A percentile compares a stretch with the other conserved stretches of the same genome.
These are phyloP conservation scores for Coniochaeta hoffmannii DNA, from an alignment of 2,329 filamentous ascomycete genomes.

Conservation along the genomic window DNA sequence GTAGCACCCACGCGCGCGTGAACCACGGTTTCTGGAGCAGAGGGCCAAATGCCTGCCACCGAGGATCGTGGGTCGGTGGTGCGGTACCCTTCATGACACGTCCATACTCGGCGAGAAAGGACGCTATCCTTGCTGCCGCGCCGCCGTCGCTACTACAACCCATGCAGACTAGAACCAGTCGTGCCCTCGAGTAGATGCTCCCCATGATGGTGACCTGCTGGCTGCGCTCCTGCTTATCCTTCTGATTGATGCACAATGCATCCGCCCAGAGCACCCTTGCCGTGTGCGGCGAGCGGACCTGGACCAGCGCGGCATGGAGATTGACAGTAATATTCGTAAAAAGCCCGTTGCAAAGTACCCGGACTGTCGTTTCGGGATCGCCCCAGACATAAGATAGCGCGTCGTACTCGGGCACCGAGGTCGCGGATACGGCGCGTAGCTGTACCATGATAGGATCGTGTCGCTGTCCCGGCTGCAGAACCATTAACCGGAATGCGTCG, in stretches of 20 bases:
- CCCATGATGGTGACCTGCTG: not conserved
- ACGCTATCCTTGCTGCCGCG: not conserved
- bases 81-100: not conserved
- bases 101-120: not conserved
- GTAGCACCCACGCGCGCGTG: not conserved
- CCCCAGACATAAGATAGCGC: not conserved
- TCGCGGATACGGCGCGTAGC: not conserved
- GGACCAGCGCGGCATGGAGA: not conserved
- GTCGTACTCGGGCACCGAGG: not conserved
- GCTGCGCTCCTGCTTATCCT: not conserved
- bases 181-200: not conserved
- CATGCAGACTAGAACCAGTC: not conserved
- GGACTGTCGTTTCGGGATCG: not conserved
- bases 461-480: not conserved
- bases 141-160: not conserved
- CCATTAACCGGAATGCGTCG: not conserved
- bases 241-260: slow-evolving; percentile 1
- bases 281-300: not conserved
- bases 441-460: not conserved
- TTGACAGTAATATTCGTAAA: not conserved
- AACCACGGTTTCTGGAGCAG: not conserved
- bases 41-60: not conserved
- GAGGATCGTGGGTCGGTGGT: not conserved
- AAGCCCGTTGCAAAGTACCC: not conserved
- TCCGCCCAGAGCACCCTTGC: not conserved